Evolutionary conservation across 805 yeast species (phyloP), one percentile per base, ranked within the genome.

Genomic region (Ogataea pignaliae): DNA sequence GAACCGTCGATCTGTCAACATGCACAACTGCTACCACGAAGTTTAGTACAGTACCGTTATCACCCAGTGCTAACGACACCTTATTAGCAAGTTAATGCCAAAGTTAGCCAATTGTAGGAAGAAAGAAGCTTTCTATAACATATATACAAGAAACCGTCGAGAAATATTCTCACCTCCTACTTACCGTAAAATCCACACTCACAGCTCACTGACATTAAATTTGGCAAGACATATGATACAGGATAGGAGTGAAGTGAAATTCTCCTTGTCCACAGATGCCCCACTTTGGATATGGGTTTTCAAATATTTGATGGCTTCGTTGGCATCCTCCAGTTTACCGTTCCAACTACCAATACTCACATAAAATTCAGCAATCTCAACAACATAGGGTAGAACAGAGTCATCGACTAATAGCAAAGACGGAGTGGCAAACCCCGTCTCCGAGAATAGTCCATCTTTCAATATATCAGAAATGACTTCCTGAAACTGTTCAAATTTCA

Each of bases 401-500:
- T 44, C 50, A 35, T 48, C 48, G 15, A 29, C 34, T 9, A 50
- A 16, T 14, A 53, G 31, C 34, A 42, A 44, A 7, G 21, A 29
- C 26, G 26, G 26, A 21, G 26, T 21, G 26, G 26, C 26, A 21
- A 21, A 21, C 4, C 26, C 26, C 14, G 21, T 32, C 10, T 30
- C 9, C 13, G 13, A 13, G 10, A 13, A 13, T 28, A 43, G 13
- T 9, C 45, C 45, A 16, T 41, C 44, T 31, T 46, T 43, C 17
- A 49, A 39, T 29, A 49, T 26, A 10, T 39, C 44, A 17, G 34
- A 34, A 2, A 52, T 36, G 6, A 48, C 16, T 3, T 36, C 31
- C 40, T 54, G 53, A 32, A 54, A 51, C 21, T 43, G 38, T 10
- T 44, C 45, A 21, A 48, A 50, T 37, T 42, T 33, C 14, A 51